Evolutionary conservation across 176 grass and related monocot species (phyloP).

Genomic region (Otatea glauca): DNA sequence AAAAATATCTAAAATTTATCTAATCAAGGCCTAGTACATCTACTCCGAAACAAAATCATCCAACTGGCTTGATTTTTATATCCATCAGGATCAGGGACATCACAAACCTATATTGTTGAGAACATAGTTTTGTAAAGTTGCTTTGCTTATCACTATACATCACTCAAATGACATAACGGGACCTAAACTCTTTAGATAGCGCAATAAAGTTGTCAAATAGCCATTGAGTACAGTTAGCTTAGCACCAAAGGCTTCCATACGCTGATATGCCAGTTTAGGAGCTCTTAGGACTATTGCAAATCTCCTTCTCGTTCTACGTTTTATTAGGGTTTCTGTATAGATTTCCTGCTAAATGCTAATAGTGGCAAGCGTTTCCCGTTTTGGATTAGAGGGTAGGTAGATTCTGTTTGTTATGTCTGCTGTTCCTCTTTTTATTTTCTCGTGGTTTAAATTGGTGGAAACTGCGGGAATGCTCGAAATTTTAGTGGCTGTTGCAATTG

Average conservation of each 20-base stretch:
- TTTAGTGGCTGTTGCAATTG: background rate
- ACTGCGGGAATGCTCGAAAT: background rate
- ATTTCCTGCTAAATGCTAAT: conserved; percentile 36
- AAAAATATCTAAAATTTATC: no score
- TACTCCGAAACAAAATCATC: no score
- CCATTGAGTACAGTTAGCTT: conserved; percentile 54
- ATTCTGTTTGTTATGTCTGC: conserved; percentile 7
- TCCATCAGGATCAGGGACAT: no score
- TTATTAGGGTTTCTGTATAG: conserved; percentile 49
- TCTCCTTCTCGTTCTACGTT: background rate
- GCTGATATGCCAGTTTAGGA: conserved; percentile 26
- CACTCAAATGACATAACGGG: no score
- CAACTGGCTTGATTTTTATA: no score
- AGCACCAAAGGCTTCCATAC: conserved; percentile 38
- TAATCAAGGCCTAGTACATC: no score
- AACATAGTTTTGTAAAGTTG: no score
- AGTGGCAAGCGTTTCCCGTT: conserved; percentile 7
- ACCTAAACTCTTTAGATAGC: no score
- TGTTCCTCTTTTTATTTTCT: background rate
- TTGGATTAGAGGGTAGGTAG: conserved; percentile 4
- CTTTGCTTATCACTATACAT: no score
- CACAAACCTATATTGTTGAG: no score
- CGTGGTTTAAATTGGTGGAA: background rate
- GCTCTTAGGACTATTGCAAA: background rate
- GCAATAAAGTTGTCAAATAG: conserved; percentile 42